These are phyloP conservation scores for Tremellales sp. DNA, from an alignment of 1,284 basidiomycete genomes.

Conservation along the genomic window DNA sequence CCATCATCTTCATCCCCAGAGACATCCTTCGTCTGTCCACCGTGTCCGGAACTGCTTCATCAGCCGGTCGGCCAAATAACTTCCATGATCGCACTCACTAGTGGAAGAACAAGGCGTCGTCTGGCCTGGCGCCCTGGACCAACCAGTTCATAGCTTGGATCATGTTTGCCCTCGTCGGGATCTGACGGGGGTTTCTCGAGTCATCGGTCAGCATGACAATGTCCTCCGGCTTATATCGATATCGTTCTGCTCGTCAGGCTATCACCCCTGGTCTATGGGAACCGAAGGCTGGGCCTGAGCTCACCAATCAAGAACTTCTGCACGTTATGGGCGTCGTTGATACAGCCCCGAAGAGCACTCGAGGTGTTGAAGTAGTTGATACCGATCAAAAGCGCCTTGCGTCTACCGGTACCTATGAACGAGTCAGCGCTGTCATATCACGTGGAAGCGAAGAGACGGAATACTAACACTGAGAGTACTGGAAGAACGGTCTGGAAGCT, in stretches of 20 bases:
- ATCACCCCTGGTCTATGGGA: background rate
- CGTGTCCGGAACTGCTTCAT: conserved; percentile 59
- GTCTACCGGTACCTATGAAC: conserved; percentile 56
- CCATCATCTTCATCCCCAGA: conserved; percentile 55
- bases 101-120: conserved; percentile 91
- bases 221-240: conserved; percentile 70
- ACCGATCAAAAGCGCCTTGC: conserved; percentile 62
- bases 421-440: background rate
- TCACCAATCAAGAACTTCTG: conserved; percentile 64
- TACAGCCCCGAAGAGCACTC: conserved; percentile 60
- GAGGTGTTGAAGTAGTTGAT: conserved; percentile 44
- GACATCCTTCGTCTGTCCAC: conserved; percentile 67
- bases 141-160: conserved; percentile 87
- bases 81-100: conserved; percentile 29
- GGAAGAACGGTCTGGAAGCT: conserved; percentile 61
- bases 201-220: conserved; percentile 87
- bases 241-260: conserved; percentile 45
- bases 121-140: conserved; percentile 66
- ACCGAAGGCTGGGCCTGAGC: conserved; percentile 3
- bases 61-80: background rate
- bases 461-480: conserved; percentile 70
- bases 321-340: conserved; percentile 82
- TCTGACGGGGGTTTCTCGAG: conserved; percentile 57
- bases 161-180: conserved; percentile 77
- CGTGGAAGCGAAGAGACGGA: background rate